Evolutionary conservation across 352 stramenopile genomes (phyloP), one percentile per base, ranked within the genome.

Genomic region (Globisporangium barbulae): DNA sequence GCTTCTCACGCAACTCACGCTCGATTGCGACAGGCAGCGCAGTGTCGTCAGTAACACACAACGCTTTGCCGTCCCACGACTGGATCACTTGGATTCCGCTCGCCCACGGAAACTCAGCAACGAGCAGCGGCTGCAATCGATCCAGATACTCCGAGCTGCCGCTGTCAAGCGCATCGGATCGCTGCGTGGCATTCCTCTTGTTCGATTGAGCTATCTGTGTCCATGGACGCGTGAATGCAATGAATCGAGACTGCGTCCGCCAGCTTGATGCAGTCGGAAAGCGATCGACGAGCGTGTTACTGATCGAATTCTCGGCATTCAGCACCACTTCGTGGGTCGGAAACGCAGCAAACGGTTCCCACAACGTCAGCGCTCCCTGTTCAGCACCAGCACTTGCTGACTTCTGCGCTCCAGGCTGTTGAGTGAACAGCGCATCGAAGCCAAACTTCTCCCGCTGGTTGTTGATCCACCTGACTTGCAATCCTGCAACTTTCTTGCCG

Each of bases 321-420:
- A 86, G 30, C 10, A 75, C 65, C 3, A 77, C 67, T 37, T 64
- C 62, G 63, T 83, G 63, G 2, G 73, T 71, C 21, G 80, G 78
- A 56, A 86, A 83, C 35, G 88, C 64, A 3, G 63, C 64, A 45
- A 71, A 73, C 0, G 82, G 82, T 9, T 76, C 59, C 82, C 80
- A 91, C 3, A 90, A 59, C 45, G 70, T 72, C 57, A 79, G 74
- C 33, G 19, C 28, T 10, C 41, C 59, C 15, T 12, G 45, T 44
- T 57, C 19, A 70, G 12, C 10, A 57, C 37, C 71, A 17, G 52
- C 70, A 22, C 59, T 71, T 55, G 67, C 73, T 12, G 48, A 53
- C 21, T 53, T 64, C 49, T 37, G 25, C 25, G 48, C 25, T n/a
- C 59, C 72, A 35, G 61, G 53, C 17, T 49, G 9, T n/a, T 25